These are phyloP conservation scores for Mortierella sp. DNA, from an alignment of 371 early-diverging fungal species.

Conservation along the genomic window DNA sequence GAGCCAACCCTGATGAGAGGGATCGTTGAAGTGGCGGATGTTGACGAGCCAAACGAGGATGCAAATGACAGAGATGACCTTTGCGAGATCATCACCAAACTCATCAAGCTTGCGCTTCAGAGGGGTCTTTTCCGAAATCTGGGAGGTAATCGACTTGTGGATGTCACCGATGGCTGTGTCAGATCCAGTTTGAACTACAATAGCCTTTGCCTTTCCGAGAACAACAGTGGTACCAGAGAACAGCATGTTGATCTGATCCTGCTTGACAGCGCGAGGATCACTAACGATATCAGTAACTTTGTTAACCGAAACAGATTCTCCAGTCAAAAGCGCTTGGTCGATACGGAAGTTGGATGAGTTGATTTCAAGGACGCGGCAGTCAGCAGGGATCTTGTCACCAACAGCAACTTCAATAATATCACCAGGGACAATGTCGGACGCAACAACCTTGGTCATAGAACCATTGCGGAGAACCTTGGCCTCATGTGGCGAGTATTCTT, in stretches of 20 bases:
- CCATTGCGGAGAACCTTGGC: conserved; percentile 91
- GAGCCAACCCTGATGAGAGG: conserved; percentile 91
- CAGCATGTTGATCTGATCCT: conserved; percentile 95
- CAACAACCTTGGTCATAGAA: conserved; percentile 71
- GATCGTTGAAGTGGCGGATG: conserved; percentile 94
- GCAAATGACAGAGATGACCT: conserved; percentile 95
- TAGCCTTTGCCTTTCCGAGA: conserved; percentile 90
- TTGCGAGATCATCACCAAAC: conserved; percentile 96
- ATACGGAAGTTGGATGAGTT: conserved; percentile 86
- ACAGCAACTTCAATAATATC: conserved; percentile 92
- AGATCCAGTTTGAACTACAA: conserved; percentile 91
- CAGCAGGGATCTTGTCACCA: conserved; percentile 98
- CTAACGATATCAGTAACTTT: conserved; percentile 77
- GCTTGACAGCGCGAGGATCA: conserved; percentile 87
- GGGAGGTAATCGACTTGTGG: conserved; percentile 86
- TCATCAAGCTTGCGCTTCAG: conserved; percentile 95
- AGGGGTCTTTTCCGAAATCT: conserved; percentile 93
- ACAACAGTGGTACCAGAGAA: conserved; percentile 97
- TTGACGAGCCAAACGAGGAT: conserved; percentile 97
- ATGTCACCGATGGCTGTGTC: conserved; percentile 95
- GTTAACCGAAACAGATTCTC: conserved; percentile 94
- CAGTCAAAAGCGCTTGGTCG: conserved; percentile 97
- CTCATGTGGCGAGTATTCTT: conserved; percentile 96
- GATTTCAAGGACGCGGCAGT: conserved; percentile 87
- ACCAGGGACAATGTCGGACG: conserved; percentile 95